Evolutionary conservation across 2,329 filamentous ascomycete species (phyloP).

Genomic region (Purpureocillium lavendulum): DNA sequence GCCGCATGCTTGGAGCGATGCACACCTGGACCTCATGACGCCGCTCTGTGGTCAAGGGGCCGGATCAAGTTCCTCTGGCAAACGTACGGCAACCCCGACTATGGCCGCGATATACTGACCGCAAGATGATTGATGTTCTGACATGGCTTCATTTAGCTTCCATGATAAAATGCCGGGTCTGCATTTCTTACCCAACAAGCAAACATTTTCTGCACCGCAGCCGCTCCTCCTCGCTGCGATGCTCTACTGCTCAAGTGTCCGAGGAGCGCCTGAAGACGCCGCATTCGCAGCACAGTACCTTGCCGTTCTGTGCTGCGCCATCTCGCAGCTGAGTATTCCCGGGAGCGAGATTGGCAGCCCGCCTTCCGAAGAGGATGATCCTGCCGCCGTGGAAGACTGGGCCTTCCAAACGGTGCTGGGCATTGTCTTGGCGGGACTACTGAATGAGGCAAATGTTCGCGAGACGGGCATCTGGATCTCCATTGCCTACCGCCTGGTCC

Average conservation of each 20-base stretch:
- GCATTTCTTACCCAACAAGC: slow-evolving; percentile 34
- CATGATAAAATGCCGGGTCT: slow-evolving; percentile 34
- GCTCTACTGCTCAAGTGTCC: slow-evolving; percentile 31
- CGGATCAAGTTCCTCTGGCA: too few species aligned
- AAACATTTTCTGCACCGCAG: slow-evolving; percentile 31
- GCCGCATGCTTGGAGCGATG: too few species aligned
- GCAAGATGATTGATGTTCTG: too few species aligned
- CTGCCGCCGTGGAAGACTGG: slow-evolving; percentile 22
- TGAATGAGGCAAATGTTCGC: slow-evolving; percentile 30
- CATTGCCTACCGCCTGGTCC: slow-evolving; percentile 29
- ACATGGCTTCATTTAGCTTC: slow-evolving; percentile 20
- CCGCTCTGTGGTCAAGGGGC: too few species aligned
- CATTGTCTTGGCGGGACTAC: slow-evolving; percentile 29
- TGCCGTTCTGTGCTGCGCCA: slow-evolving; percentile 26
- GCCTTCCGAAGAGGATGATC: slow-evolving; percentile 7
- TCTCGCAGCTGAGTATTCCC: slow-evolving; percentile 30
- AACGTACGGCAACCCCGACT: neutral
- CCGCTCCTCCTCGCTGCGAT: slow-evolving; percentile 34
- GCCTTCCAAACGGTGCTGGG: slow-evolving; percentile 34
- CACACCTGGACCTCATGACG: too few species aligned
- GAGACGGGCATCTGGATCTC: slow-evolving; percentile 35
- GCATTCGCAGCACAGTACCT: slow-evolving; percentile 29
- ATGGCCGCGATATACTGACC: too few species aligned
- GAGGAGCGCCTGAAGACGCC: slow-evolving; percentile 22
- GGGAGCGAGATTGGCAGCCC: slow-evolving; percentile 16